Conservation (phyloP, 2,329 filamentous ascomycete species). For the Tolypocladium nubicola region DNA sequence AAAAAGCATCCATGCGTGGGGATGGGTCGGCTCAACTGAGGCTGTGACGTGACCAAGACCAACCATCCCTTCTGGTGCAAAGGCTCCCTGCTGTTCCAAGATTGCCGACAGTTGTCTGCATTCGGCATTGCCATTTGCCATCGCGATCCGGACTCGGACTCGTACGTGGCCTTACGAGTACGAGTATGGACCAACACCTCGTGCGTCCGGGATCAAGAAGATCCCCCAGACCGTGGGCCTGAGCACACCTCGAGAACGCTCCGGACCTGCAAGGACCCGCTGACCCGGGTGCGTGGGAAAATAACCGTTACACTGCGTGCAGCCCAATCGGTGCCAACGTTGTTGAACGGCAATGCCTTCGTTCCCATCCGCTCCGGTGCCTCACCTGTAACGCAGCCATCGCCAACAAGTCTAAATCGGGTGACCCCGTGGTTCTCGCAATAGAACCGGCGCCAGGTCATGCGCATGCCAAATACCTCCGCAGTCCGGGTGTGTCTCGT, state of each 20-base stretch:
- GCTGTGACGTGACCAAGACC: neutral
- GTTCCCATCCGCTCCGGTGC: neutral
- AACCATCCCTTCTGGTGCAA: neutral
- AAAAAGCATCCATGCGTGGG: neutral
- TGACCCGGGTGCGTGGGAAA: neutral
- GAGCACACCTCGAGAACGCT: neutral
- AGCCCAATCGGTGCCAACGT: neutral
- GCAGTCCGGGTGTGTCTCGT: neutral
- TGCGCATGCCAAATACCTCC: neutral
- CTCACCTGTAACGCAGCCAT: neutral
- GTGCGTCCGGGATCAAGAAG: neutral
- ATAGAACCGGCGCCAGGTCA: neutral
- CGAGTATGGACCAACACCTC: neutral
- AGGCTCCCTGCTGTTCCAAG: too few relatives aligned
- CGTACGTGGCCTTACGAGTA: neutral
- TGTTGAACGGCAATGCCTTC: neutral
- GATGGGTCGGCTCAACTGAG: neutral
- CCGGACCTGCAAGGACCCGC: too few relatives aligned
- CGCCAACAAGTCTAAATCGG: neutral
- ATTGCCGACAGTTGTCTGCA: neutral
- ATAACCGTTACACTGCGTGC: neutral
- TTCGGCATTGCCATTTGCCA: neutral
- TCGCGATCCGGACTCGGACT: neutral
- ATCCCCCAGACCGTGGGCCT: neutral
- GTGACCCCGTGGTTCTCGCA: neutral